Base-by-base conservation (phyloP, 306 rosid genomes). In the Vachellia collinsii region DNA sequence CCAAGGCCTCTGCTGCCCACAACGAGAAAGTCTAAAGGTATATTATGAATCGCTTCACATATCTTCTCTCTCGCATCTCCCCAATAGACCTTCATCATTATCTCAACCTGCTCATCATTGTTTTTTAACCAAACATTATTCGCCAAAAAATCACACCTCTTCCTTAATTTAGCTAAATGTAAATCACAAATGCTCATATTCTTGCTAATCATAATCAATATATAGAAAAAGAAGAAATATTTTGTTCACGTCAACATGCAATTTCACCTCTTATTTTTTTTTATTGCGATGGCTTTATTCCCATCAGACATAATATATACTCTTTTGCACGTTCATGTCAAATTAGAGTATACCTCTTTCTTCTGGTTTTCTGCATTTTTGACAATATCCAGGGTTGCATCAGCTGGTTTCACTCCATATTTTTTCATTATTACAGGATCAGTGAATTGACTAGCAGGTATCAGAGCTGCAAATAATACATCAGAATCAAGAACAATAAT, bases 11-110 rank as follows among this genome's bases (percentile, higher is more conserved):
- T 88, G 89, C 83, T 89, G 22, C 94, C 94, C 19, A 91, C 82
- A 56, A 86, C 75, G 68, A 91, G 84, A 73, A 38, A 86, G 84
- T 67, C 78, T 29, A 91, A 63, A 47, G 92, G 94, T 48, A 83
- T 70, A 7, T 80, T 76, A 34, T 87, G 90, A 70, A 91, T 81
- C 34, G 92, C 91, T 87, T 91, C 91, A 14, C 89, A 83, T 10
- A 91, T 73, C 89, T 91, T 91, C 88, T 89, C 94, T 11, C 94
- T 86, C 3, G 94, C 75, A 84, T 89, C 92, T 70, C 94, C 94
- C 92, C 92, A 91, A 53, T 84, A 87, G 23, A 89, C 41, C 84
- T 91, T 91, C 80, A 86, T 46, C 56, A 89, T 29, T 78, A 87
- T 88, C 48, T 70, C 22, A 11, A 46, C 17, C 75, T 70, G 75